Base-by-base conservation (phyloP, 2,329 filamentous ascomycete genomes). In the Tolypocladium sp. region DNA sequence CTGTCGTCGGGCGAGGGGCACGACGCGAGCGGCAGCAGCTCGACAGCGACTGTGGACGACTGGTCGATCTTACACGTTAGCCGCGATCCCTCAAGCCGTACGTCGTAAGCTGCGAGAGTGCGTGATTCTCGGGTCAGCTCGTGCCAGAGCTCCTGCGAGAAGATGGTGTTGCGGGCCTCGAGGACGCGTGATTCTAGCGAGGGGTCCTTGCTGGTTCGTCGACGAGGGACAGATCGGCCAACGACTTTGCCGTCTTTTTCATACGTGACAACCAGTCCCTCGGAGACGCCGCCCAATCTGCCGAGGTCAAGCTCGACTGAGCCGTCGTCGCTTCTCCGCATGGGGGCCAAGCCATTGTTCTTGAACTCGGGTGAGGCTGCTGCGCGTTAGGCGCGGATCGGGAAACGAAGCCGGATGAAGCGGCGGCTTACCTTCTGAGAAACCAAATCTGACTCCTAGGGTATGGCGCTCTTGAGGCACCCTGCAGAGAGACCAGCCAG, bases 371-470 rank as follows among this genome's bases (percentile, higher is more conserved):
- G 74, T 1, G 82, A 77, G 30, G 84, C 82, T 77, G 61, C 64
- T 27, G 25, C 9, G 3, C 13, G 65, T 77, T 59, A 77, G 72
- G 25, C 20, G 35, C 17, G 12, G 30, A 4, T 6, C 25, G 15
- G 51, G 22, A 12, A 6, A 58, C 30, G 49, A 4, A 2, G 10
- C 20, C 33, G 30, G 49, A 2, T 8, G n/a, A 8, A 22, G 20
- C 2, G 5, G 13, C 12, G 40, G 56, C 20, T 20, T 65, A 82
- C 82, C 82, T 77, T 97, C 93, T 15, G 88, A 82, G 69, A 96
- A 96, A 9, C 93, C 94, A 73, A 93, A 97, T 63, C 90, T 86
- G 41, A 97, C 93, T 25, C 89, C 92, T 56, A 97, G 79, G 0
- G 86, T 87, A 65, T 90, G 85, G 56, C 81, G 80, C 65, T 93